Evolutionary conservation across 2,329 filamentous ascomycete genomes (phyloP), one percentile per base, ranked within the genome.

Genomic region (Thermochaetoides dissita): DNA sequence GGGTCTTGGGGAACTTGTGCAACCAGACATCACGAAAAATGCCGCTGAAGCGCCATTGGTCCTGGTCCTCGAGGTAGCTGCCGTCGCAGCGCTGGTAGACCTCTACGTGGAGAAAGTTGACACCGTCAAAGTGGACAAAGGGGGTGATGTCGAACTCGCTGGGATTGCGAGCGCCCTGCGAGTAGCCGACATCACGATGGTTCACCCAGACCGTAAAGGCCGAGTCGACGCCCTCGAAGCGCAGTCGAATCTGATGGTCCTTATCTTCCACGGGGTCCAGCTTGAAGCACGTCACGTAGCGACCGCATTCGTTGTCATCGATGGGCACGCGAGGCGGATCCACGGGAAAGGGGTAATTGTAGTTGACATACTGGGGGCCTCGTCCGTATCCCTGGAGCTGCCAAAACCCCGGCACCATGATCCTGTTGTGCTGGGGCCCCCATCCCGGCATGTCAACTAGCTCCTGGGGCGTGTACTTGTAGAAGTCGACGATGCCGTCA

Each of bases 161-260:
- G 0, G 80, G 68, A 50, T 84, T 84, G 33, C 80, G 66, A 8
- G 73, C 73, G 0, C 80, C 81, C 53, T 84, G 79, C 3, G 74
- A 74, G 51, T 84, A 84, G 2, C 81, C 81, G 2, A 83, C 63
- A 32, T 76, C 60, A 10, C 62, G 55, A 0, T 76, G 76, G 48
- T 84, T 84, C 6, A 84, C 60, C 68, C 72, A 84, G 8, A 84
- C 59, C 55, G 84, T 78, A 51, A 79, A 84, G 0, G 79, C 75
- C 51, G 76, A 79, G 51, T 84, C 80, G 0, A 84, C 79, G 1
- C 81, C 81, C 42, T 84, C 80, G 46, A 84, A 84, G 8, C 80
- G 65, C 17, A 84, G 60, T 10, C 78, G 66, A 11, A 83, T 24
- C 17, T 24, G 59, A 47, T 79, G 74, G 6, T 49, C 54, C 42